These are phyloP conservation scores for Pseudopithomyces chartarum DNA, from an alignment of 2,329 filamentous ascomycete genomes.

Conservation along the genomic window DNA sequence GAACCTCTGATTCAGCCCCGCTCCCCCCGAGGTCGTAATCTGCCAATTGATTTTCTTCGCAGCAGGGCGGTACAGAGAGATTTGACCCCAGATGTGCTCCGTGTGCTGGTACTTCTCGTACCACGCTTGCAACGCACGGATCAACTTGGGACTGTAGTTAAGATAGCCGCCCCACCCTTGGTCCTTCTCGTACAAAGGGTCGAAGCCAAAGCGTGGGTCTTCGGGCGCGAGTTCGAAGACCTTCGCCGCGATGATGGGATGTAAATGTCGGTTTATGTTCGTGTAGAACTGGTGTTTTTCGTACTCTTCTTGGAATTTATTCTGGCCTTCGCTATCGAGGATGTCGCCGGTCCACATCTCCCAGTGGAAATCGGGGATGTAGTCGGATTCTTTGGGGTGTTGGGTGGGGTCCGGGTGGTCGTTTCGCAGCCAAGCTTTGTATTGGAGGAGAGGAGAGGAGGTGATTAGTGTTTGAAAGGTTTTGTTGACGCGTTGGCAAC, in stretches of 20 bases:
- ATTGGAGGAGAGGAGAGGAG: background rate
- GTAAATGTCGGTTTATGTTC: background rate
- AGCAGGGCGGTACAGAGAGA: background rate
- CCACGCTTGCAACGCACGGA: background rate
- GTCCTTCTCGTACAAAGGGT: background rate
- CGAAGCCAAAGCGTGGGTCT: background rate
- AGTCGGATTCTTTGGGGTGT: background rate
- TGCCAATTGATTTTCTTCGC: background rate
- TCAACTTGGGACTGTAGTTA: background rate
- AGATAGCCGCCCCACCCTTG: background rate
- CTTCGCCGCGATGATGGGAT: background rate
- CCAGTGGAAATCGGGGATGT: background rate
- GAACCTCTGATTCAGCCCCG: background rate
- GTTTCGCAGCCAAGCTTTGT: slow-evolving; percentile 1
- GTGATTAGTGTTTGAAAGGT: slow-evolving; percentile 1
- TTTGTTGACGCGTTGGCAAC: background rate
- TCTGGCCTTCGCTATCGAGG: background rate
- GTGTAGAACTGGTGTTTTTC: background rate
- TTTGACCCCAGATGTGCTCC: background rate
- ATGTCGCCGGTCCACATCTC: no score
- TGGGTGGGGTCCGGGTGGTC: background rate
- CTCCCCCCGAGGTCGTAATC: background rate
- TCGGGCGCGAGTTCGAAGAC: background rate
- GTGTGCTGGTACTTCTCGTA: background rate
- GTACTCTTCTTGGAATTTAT: background rate